phyloP scores from a whole-genome alignment of 2,329 filamentous ascomycete species.

The Fusarium haematococcum region DNA sequence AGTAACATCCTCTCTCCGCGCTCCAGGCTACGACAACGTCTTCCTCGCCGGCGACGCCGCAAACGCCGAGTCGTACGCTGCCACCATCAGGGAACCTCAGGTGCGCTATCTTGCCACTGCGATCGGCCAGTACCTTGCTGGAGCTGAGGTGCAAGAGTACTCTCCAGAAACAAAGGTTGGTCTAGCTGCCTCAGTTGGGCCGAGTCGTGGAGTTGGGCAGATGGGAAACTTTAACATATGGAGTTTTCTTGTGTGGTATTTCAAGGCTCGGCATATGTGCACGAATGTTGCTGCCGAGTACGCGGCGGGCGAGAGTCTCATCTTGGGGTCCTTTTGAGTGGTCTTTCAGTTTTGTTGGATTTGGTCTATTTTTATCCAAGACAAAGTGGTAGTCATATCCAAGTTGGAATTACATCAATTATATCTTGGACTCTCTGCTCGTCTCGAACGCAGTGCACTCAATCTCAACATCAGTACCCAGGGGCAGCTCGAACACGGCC shows the following conservation, averaged over 20 bases:
- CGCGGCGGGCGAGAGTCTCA: neutral
- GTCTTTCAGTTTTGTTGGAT: neutral
- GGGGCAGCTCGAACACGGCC: conserved; percentile 78
- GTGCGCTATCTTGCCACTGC: neutral
- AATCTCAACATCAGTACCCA: conserved; percentile 79
- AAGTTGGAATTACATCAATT: neutral
- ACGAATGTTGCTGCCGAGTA: neutral
- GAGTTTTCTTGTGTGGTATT: conserved; percentile 7
- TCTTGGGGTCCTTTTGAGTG: neutral
- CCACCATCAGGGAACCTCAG: neutral
- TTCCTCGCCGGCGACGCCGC: neutral
- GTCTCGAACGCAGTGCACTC: conserved; percentile 66
- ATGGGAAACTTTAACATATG: conserved; percentile 7
- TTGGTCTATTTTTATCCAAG: neutral
- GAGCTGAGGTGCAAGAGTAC: neutral
- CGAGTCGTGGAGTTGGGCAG: conserved; percentile 4
- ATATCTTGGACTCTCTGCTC: neutral
- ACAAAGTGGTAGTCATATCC: neutral
- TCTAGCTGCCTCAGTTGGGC: neutral
- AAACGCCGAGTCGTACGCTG: neutral
- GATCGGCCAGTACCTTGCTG: neutral
- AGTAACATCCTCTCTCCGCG: neutral
- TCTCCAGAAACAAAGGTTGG: neutral
- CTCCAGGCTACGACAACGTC: neutral
- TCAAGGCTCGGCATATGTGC: neutral